Evolutionary conservation across 345 rosid species (phyloP).

Genomic region (Microcos paniculata): DNA sequence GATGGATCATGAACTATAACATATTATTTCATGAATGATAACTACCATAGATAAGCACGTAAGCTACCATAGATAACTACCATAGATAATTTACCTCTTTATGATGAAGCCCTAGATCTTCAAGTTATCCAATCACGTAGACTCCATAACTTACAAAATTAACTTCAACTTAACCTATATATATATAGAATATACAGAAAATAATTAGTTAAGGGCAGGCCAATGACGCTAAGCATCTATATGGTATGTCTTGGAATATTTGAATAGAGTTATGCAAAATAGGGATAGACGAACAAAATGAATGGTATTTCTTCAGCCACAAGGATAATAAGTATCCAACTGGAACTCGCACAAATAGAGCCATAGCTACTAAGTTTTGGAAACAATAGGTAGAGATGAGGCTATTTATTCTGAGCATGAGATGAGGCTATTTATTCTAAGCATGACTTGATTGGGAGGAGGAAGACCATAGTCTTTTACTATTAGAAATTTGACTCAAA

Average conservation of each 20-base stretch:
- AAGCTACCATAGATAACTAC: too few species aligned
- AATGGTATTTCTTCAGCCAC: constrained; percentile 97
- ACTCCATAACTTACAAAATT: background rate
- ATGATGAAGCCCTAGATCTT: constrained; percentile 83
- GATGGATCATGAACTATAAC: too few species aligned
- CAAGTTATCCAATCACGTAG: constrained; percentile 43
- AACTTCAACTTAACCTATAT: too few species aligned
- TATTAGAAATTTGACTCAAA: too few species aligned
- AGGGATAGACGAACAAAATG: constrained; percentile 80
- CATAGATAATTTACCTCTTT: too few species aligned
- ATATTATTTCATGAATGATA: too few species aligned
- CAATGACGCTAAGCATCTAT: background rate
- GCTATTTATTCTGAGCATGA: too few species aligned
- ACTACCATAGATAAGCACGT: too few species aligned
- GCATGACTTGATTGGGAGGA: constrained; percentile 89
- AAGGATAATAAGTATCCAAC: too few species aligned
- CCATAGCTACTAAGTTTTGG: constrained; percentile 96
- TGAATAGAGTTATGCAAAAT: constrained; percentile 72
- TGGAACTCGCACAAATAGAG: constrained; percentile 97
- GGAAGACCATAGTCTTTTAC: constrained; percentile 90
- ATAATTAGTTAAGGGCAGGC: background rate
- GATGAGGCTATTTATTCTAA: constrained; percentile 85
- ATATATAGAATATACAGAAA: too few species aligned
- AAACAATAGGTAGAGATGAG: constrained; percentile 96
- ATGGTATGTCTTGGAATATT: background rate